Percentiles rank a stretch among this genome's conserved stretches.
These are phyloP conservation scores for Mycena leptocephala DNA, from an alignment of 768 basidiomycete species.

Conservation along the genomic window DNA sequence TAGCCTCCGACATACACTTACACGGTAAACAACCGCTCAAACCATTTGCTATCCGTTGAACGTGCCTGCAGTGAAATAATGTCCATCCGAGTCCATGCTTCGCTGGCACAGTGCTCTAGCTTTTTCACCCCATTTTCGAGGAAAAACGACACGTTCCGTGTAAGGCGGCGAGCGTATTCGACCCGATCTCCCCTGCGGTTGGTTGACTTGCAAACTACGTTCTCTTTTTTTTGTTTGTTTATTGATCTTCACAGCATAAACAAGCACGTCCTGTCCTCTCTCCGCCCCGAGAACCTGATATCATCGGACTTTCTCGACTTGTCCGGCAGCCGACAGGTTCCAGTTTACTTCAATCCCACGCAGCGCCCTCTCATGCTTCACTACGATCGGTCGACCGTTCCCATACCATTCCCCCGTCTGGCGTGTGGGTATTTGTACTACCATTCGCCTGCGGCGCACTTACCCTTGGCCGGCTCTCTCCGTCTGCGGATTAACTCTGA, in stretches of 20 bases:
- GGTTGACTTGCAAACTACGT: not conserved
- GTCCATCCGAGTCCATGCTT: too few species aligned
- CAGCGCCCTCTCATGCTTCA: not conserved
- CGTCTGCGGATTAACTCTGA: conserved; percentile 18
- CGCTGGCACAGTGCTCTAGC: not conserved
- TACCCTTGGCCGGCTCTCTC: conserved; percentile 4
- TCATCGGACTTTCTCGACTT: conserved; percentile 21
- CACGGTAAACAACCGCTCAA: too few species aligned
- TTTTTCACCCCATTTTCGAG: not conserved
- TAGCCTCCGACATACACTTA: too few species aligned
- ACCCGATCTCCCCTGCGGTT: not conserved
- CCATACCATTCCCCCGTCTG: not conserved
- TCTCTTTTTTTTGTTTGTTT: not conserved
- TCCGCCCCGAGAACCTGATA: not conserved
- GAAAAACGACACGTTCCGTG: not conserved
- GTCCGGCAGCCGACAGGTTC: not conserved
- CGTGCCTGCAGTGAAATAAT: too few species aligned
- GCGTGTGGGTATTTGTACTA: conserved; percentile 24
- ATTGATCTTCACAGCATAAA: not conserved
- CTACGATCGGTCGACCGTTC: not conserved
- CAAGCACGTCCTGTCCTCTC: conserved; percentile 4
- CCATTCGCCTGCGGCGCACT: not conserved
- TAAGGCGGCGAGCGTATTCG: not conserved
- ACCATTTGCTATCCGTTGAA: too few species aligned
- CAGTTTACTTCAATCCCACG: not conserved